Evolutionary conservation across 805 yeast genomes (phyloP).

Genomic region (Maudiozyma serrabonitensis): DNA sequence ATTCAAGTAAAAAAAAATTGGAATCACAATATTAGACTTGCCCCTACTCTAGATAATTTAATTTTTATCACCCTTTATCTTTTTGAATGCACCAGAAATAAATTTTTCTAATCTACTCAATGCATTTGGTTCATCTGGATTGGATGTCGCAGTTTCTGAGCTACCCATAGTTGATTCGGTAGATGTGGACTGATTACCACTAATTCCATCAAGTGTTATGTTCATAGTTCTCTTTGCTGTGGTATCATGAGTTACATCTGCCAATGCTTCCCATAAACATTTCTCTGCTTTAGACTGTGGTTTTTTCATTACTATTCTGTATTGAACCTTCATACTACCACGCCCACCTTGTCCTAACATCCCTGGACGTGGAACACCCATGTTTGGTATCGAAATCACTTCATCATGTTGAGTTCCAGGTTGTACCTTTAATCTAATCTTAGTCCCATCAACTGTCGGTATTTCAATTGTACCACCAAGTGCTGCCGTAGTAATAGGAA

Average conservation of each 20-base stretch:
- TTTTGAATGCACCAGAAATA: slow-evolving; percentile 49
- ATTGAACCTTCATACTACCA: slow-evolving; percentile 72
- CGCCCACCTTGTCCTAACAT: slow-evolving; percentile 32
- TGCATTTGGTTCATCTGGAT: slow-evolving; percentile 25
- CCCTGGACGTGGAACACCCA: slow-evolving; percentile 64
- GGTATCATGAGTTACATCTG: slow-evolving; percentile 77
- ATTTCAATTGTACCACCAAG: slow-evolving; percentile 84
- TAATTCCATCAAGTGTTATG: neutral
- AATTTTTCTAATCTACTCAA: slow-evolving; percentile 49
- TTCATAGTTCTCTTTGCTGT: slow-evolving; percentile 54
- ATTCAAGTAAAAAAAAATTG: neutral
- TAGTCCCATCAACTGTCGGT: slow-evolving; percentile 82
- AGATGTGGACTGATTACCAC: neutral
- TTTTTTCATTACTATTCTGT: slow-evolving; percentile 59
- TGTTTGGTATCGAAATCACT: slow-evolving; percentile 64
- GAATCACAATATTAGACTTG: neutral
- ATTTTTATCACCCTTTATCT: slow-evolving; percentile 29
- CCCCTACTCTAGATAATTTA: neutral
- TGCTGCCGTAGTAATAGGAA: slow-evolving; percentile 93
- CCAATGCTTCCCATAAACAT: slow-evolving; percentile 85
- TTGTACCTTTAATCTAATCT: slow-evolving; percentile 68
- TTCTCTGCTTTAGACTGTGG: slow-evolving; percentile 80
- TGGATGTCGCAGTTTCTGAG: slow-evolving; percentile 4
- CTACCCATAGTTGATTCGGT: neutral
- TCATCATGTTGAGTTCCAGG: slow-evolving; percentile 77